phyloP scores from a whole-genome alignment of 2,329 filamentous ascomycete genomes.

The Fusarium paranaense region DNA sequence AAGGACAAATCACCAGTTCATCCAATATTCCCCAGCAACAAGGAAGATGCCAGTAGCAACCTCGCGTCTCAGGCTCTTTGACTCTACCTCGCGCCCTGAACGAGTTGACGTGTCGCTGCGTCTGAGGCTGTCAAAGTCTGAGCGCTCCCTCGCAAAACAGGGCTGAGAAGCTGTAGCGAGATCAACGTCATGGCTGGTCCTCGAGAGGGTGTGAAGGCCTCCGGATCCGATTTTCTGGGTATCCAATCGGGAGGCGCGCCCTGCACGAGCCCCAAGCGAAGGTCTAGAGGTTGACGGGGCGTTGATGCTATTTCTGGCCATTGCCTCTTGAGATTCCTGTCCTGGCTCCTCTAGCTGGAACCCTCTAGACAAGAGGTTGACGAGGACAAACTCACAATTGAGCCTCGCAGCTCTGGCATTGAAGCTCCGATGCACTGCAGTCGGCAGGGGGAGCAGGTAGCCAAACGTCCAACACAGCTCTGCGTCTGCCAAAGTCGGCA shows the following conservation, averaged over 20 bases:
- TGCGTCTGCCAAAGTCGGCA: background rate
- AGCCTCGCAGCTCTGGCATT: background rate
- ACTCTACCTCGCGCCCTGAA: conserved; percentile 14
- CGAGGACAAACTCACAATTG: background rate
- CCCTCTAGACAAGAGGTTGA: background rate
- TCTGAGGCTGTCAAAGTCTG: conserved; percentile 3
- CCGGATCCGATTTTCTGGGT: conserved; percentile 24
- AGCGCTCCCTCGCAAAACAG: conserved; percentile 6
- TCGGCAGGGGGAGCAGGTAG: background rate
- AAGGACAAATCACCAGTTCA: conserved; percentile 6
- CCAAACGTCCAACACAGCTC: background rate
- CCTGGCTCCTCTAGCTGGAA: background rate
- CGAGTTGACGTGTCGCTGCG: conserved; percentile 28
- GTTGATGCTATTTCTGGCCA: conserved; percentile 5
- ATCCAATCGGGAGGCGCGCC: conserved; percentile 29
- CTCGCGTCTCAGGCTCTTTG: background rate
- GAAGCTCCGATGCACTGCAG: background rate
- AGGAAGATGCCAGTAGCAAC: background rate
- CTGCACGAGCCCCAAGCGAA: conserved; percentile 1
- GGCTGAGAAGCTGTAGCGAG: conserved; percentile 14
- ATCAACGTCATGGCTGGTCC: conserved; percentile 15
- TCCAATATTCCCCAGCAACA: background rate
- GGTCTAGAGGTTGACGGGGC: conserved; percentile 13
- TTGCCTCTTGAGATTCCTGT: background rate
- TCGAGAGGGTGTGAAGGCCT: background rate